phyloP scores from a whole-genome alignment of 257 asterid genomes.

The Lycium barbarum region DNA sequence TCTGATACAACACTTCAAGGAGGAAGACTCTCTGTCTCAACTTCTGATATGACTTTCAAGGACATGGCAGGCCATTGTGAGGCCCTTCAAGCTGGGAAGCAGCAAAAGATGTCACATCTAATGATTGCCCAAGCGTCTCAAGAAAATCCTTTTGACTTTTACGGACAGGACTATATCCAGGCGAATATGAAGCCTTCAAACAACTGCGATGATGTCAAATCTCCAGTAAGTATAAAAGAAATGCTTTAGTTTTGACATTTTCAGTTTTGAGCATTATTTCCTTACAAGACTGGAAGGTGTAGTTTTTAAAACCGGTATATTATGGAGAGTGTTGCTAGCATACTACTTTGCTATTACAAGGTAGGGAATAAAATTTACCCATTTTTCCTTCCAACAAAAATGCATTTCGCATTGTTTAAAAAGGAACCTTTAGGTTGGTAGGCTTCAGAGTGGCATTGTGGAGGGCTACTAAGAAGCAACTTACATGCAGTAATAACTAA shows the following conservation, averaged over 20 bases:
- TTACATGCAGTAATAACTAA: neutral
- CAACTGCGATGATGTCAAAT: conserved; percentile 39
- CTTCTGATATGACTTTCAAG: conserved; percentile 63
- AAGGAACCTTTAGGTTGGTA: conserved; percentile 2
- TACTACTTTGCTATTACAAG: neutral
- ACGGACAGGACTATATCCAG: conserved; percentile 40
- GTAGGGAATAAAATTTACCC: conserved; percentile 17
- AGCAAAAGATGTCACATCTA: conserved; percentile 69
- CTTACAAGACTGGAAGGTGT: neutral
- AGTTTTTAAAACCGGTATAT: neutral
- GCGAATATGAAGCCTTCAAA: conserved; percentile 37
- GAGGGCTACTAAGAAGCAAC: neutral
- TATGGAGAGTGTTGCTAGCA: conserved; percentile 1
- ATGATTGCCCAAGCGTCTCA: conserved; percentile 45
- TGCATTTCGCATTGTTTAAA: neutral
- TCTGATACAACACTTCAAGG: conserved; percentile 67
- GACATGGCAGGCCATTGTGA: conserved; percentile 82
- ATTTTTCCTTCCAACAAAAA: neutral
- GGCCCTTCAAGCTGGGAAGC: conserved; percentile 76
- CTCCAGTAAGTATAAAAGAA: conserved; percentile 47
- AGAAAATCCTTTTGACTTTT: conserved; percentile 39
- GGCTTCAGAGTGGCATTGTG: neutral
- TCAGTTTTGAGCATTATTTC: neutral
- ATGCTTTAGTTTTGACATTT: conserved; percentile 11
- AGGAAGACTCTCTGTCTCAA: conserved; percentile 44